phyloP scores from a whole-genome alignment of 495 filamentous ascomycete species.

The Penicillium arizonense region DNA sequence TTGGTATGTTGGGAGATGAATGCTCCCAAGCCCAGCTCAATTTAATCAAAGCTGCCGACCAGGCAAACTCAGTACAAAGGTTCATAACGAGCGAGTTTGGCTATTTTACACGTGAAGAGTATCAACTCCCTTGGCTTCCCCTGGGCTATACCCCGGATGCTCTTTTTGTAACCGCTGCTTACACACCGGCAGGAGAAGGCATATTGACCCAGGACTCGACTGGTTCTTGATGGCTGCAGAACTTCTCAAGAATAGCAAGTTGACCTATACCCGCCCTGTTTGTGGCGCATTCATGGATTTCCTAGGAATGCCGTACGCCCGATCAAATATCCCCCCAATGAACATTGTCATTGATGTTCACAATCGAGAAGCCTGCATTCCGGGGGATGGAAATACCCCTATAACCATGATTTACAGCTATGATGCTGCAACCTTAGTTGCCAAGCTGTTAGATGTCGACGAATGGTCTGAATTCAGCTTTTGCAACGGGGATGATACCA shows the following conservation, averaged over 20 bases:
- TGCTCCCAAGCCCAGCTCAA: slow-evolving; percentile 7
- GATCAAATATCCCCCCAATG: slow-evolving; percentile 6
- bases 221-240: slow-evolving; percentile 8
- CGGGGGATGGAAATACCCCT: neutral
- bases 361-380: slow-evolving; percentile 9
- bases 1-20: slow-evolving; percentile 10
- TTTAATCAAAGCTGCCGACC: slow-evolving; percentile 8
- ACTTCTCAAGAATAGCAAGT: slow-evolving; percentile 3
- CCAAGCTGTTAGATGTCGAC: slow-evolving; percentile 8
- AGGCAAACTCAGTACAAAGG: slow-evolving; percentile 1
- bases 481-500: slow-evolving; percentile 9
- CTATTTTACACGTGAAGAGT: slow-evolving; percentile 8
- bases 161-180: neutral
- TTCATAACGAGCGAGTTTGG: slow-evolving; percentile 9
- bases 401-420: slow-evolving; percentile 11
- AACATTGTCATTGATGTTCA: slow-evolving; percentile 4
- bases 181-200: slow-evolving; percentile 1
- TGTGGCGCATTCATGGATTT: slow-evolving; percentile 13
- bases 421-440: slow-evolving; percentile 6
- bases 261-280: slow-evolving; percentile 6
- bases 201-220: slow-evolving; percentile 7
- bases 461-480: slow-evolving; percentile 11
- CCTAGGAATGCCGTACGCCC: neutral
- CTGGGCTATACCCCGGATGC: too few relatives aligned
- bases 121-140: neutral